Evolutionary conservation across 2,329 filamentous ascomycete species (phyloP).

Genomic region (Cercospora canescens): DNA sequence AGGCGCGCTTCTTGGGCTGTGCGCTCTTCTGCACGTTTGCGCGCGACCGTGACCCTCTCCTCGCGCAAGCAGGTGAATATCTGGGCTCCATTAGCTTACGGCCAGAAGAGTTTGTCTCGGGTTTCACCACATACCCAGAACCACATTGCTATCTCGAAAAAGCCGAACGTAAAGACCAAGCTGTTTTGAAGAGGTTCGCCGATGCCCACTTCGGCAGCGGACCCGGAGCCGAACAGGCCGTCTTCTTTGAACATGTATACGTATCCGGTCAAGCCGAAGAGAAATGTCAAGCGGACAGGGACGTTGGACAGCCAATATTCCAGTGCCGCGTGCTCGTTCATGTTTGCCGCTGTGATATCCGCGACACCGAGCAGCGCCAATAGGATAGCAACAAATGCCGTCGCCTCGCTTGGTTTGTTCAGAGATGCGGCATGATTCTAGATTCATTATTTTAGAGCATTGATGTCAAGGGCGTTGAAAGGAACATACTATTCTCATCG

Average conservation of each 20-base stretch:
- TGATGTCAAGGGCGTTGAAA: neutral
- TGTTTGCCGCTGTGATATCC: conserved; percentile 49
- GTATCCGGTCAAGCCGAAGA: conserved; percentile 64
- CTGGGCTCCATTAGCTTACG: conserved; percentile 24
- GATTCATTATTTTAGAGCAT: neutral
- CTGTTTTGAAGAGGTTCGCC: conserved; percentile 76
- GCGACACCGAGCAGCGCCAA: conserved; percentile 59
- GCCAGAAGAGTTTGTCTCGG: neutral
- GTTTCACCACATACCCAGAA: conserved; percentile 66
- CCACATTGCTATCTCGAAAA: conserved; percentile 81
- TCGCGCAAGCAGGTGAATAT: conserved; percentile 68
- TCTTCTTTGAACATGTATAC: conserved; percentile 62
- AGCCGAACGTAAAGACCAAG: conserved; percentile 79
- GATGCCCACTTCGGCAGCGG: conserved; percentile 28
- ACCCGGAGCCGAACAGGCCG: conserved; percentile 43
- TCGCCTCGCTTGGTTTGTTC: conserved; percentile 66
- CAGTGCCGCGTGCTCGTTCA: conserved; percentile 45
- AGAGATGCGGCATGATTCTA: conserved; percentile 69
- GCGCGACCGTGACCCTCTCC: conserved; percentile 50
- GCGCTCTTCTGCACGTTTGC: conserved; percentile 36
- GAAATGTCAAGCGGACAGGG: conserved; percentile 65
- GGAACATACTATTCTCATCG: conserved; percentile 73
- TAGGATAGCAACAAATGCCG: conserved; percentile 68
- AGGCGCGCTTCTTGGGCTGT: conserved; percentile 38
- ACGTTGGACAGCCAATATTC: conserved; percentile 54